Percentiles rank a stretch among this genome's conserved stretches.
phyloP scores from a whole-genome alignment of 805 yeast species.

The Saccharomycopsis vini region DNA sequence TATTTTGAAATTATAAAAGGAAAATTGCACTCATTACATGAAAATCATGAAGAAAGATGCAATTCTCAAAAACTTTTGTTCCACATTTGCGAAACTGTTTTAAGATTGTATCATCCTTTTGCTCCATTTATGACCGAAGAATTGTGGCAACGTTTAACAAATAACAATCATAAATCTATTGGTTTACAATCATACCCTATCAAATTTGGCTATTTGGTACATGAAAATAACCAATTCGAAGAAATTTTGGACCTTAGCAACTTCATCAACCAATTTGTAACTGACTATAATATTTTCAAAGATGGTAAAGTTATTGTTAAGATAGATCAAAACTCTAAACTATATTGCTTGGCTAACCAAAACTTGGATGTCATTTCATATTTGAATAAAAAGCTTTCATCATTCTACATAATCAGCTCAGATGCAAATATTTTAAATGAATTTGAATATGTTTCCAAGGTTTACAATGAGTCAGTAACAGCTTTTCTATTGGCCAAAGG shows the following conservation, averaged over 20 bases:
- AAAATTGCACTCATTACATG: slow-evolving; percentile 62
- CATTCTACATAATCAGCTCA: not conserved
- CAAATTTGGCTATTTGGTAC: not conserved
- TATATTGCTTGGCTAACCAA: not conserved
- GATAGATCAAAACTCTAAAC: not conserved
- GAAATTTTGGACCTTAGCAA: slow-evolving; percentile 74
- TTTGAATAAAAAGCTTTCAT: slow-evolving; percentile 3
- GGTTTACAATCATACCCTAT: slow-evolving; percentile 25
- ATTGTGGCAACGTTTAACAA: slow-evolving; percentile 97
- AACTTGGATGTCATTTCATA: slow-evolving; percentile 2
- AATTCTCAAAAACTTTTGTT: slow-evolving; percentile 86
- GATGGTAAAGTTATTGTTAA: slow-evolving; percentile 81
- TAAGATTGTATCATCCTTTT: slow-evolving; percentile 89
- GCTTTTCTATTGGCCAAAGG: slow-evolving; percentile 77
- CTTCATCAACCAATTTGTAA: slow-evolving; percentile 80
- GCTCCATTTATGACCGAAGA: slow-evolving; percentile 97
- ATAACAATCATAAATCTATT: slow-evolving; percentile 57
- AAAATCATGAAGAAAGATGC: slow-evolving; percentile 5
- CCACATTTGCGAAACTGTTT: slow-evolving; percentile 82
- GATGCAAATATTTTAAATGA: slow-evolving; percentile 8
- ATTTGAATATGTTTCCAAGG: slow-evolving; percentile 4
- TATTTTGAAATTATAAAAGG: slow-evolving; percentile 95
- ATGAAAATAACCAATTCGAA: not conserved
- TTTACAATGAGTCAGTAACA: not conserved
- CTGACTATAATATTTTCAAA: slow-evolving; percentile 82